Evolutionary conservation across 2,329 filamentous ascomycete genomes (phyloP).

Genomic region (Periconia sp.): DNA sequence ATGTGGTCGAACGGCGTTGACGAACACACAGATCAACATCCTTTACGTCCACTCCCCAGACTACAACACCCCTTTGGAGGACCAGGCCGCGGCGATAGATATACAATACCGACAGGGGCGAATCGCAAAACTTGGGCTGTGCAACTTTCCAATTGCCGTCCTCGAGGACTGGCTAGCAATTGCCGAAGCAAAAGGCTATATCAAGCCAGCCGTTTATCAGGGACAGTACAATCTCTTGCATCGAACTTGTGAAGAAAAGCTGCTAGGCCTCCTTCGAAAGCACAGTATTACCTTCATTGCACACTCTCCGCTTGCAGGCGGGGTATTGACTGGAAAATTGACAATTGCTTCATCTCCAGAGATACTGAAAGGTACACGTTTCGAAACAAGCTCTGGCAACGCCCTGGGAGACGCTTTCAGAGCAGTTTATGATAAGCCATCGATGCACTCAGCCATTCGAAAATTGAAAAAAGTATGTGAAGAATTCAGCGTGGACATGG

Average conservation of each 20-base stretch:
- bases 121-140: constrained; percentile 12
- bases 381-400: constrained; percentile 7
- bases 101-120: constrained; percentile 5
- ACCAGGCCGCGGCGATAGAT: constrained; percentile 13
- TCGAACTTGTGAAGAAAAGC: constrained; percentile 39
- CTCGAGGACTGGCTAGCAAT: constrained; percentile 10
- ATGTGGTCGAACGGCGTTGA: background rate
- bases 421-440: constrained; percentile 38
- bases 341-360: constrained; percentile 27
- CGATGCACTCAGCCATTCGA: constrained; percentile 37
- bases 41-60: constrained; percentile 17
- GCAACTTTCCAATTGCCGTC: constrained; percentile 11
- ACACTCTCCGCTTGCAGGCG: constrained; percentile 29
- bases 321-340: constrained; percentile 27
- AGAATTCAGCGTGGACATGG: constrained; percentile 36
- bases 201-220: constrained; percentile 50
- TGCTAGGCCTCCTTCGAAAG: constrained; percentile 50
- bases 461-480: constrained; percentile 39
- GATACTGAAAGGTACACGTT: constrained; percentile 36
- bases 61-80: constrained; percentile 11
- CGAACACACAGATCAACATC: constrained; percentile 8
- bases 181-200: constrained; percentile 12
- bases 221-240: constrained; percentile 45
- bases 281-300: constrained; percentile 48
- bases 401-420: constrained; percentile 28